Conservation (phyloP, 202 grass and related monocot genomes). For the Schoenoplectus triqueter region DNA sequence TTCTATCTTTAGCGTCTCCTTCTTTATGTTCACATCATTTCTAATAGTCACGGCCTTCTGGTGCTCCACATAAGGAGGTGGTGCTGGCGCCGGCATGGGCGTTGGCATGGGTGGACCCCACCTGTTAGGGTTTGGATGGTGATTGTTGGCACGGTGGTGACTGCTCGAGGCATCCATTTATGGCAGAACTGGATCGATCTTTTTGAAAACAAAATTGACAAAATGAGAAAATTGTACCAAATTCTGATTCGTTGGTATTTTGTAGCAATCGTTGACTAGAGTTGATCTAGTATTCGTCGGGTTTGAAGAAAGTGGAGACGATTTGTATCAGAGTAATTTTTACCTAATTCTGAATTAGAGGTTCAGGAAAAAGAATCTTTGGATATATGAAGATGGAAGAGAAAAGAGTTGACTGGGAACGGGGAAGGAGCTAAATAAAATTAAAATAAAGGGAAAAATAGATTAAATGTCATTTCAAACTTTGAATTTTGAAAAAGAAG, state of each 20-base stretch:
- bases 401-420: no score
- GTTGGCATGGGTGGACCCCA: conserved; percentile 50
- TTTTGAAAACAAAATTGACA: conserved; percentile 27
- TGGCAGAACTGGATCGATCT: conserved; percentile 39
- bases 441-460: no score
- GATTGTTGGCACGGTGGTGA: conserved; percentile 58
- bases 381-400: no score
- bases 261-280: conserved; percentile 8
- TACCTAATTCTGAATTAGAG: no score
- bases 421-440: no score
- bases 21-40: conserved; percentile 92
- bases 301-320: conserved; percentile 17
- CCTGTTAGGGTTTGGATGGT: conserved; percentile 32
- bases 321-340: background rate
- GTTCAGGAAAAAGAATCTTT: no score
- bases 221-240: conserved; percentile 42
- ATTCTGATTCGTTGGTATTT: conserved; percentile 31
- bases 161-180: conserved; percentile 78
- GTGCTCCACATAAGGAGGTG: conserved; percentile 86
- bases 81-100: conserved; percentile 46
- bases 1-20: conserved; percentile 87
- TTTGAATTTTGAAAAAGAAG: no score
- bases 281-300: background rate
- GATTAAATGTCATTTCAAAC: no score
- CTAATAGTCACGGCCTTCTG: conserved; percentile 96